Conservation (phyloP, 805 yeast species). For the Candida sphagnicola region DNA sequence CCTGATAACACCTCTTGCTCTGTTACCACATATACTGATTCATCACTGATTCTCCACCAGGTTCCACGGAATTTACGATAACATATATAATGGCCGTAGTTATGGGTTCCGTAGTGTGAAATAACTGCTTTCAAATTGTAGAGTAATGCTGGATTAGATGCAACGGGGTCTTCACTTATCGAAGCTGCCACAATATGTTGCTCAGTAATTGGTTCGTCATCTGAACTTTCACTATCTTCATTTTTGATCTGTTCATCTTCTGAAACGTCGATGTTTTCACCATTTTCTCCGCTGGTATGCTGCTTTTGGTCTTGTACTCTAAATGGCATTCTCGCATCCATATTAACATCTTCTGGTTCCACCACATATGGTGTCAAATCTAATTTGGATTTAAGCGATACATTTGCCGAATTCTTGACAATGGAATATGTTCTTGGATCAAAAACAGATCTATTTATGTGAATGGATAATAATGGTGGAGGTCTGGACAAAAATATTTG, state of each 20-base stretch:
- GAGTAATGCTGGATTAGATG: slow-evolving; percentile 38
- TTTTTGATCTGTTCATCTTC: slow-evolving; percentile 4
- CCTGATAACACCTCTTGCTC: slow-evolving; percentile 77
- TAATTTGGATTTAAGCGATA: slow-evolving; percentile 67
- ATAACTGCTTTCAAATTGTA: slow-evolving; percentile 83
- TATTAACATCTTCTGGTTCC: slow-evolving; percentile 62
- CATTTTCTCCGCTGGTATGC: slow-evolving; percentile 4
- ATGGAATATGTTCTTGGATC: slow-evolving; percentile 82
- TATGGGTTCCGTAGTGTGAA: slow-evolving; percentile 92
- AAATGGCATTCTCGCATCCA: slow-evolving; percentile 78
- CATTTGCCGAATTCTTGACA: slow-evolving; percentile 78
- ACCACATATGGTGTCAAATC: slow-evolving; percentile 70
- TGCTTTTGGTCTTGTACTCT: slow-evolving; percentile 49
- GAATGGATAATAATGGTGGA: slow-evolving; percentile 79
- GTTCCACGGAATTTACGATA: slow-evolving; percentile 75
- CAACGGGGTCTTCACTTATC: background rate
- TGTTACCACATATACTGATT: slow-evolving; percentile 72
- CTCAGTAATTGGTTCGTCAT: slow-evolving; percentile 3
- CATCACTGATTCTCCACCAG: slow-evolving; percentile 97
- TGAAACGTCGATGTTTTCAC: slow-evolving; percentile 9
- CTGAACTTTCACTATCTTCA: slow-evolving; percentile 3
- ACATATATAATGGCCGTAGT: slow-evolving; percentile 95
- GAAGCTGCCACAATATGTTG: slow-evolving; percentile 1
- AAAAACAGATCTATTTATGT: slow-evolving; percentile 89
- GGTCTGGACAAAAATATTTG: slow-evolving; percentile 78